Base-by-base conservation (phyloP, 208 protist species). In the Herpetomonas muscarum region DNA sequence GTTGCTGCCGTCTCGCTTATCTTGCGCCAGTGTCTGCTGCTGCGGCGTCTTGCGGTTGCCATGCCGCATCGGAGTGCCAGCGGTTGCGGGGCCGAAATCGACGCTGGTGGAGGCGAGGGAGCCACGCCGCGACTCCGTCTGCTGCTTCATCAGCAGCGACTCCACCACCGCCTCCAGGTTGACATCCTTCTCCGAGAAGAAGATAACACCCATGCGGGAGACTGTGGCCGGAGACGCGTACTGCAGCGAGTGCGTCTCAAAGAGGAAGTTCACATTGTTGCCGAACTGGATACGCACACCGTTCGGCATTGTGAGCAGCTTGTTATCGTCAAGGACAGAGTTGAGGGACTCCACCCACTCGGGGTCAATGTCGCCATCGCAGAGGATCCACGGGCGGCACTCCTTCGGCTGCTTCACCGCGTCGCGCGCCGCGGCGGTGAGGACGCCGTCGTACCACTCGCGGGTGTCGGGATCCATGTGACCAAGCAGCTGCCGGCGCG, bases 331-430 rank as follows among this genome's bases (percentile, higher is more conserved):
- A 24, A 99, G 76, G 17, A 99, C 98, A 26, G 97, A 98, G 84
- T 99, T 99, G 30, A 99, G 81, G 36, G 97, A 98, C 79, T 99
- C 98, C 50, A 99, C 98, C 97, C 97, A 99, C 61, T 98, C 94
- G 7, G 97, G 93, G 81, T 99, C 97, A 62, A 99, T 98, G 63
- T 98, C 97, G 34, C 98, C 98, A 64, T 99, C 97, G 55, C 97
- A 97, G 25, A 96, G 57, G 37, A 99, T 90, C 97, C 96, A 97
- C 51, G 87, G 76, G 17, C 77, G 70, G n/a, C 64, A 28, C 55
- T 81, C 74, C 46, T 75, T 80, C 12, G 83, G 69, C 67, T 81
- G 67, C 67, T 87, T 93, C 63, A 86, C 87, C 0, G 80, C 86
- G 29, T 84, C 73, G 7, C 93, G 72, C 81, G 97, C 98, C 6